Evolutionary conservation across 306 rosid species (phyloP), one percentile per base, ranked within the genome.

Genomic region (Gastrolobium bilobum): DNA sequence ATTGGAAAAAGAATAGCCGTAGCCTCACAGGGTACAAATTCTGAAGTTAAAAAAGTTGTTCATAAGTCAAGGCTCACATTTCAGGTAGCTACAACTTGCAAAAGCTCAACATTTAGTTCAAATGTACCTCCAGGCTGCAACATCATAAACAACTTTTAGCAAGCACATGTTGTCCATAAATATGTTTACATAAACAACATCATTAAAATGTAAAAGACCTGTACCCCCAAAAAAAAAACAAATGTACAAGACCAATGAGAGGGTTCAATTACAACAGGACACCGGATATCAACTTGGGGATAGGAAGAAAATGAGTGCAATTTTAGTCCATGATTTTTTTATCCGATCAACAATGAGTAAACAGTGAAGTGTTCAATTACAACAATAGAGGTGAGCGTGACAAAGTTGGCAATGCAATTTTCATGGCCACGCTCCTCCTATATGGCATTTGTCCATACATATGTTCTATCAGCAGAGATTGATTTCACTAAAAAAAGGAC

Each of bases 101-200:
- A 83, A 83, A 95, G 97, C 88, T 91, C 99, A 70, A 93, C 54
- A 81, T 93, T 95, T 35, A 95, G 86, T 74, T 95, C 89, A 84
- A 93, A 93, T 26, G 97, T 89, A 47, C 96, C 96, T 78, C 97
- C 99, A 83, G 97, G 96, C 99, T 92, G 97, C 88, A 86, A 83
- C 79, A 82, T 48, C 78, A 81, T 48, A 43, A 61, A 79, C 56
- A 70, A 72, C 39, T 58, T 63, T 82, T 30, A 68, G 73, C 53
- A 61, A 86, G 60, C 73, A 11, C 15, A 20, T 13, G 46, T 38
- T 38, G 10, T 20, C 26, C 26, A 20, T 20, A 20, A 20, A 20
- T 20, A 20, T 20, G 26, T 20, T 20, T 20, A 20, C 26, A 20
- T 20, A 20, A 20, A 20, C 26, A 20, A 20, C 26, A 20, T 20